phyloP scores from a whole-genome alignment of 202 grass and related monocot species.

The Schoenoplectus triqueter region DNA sequence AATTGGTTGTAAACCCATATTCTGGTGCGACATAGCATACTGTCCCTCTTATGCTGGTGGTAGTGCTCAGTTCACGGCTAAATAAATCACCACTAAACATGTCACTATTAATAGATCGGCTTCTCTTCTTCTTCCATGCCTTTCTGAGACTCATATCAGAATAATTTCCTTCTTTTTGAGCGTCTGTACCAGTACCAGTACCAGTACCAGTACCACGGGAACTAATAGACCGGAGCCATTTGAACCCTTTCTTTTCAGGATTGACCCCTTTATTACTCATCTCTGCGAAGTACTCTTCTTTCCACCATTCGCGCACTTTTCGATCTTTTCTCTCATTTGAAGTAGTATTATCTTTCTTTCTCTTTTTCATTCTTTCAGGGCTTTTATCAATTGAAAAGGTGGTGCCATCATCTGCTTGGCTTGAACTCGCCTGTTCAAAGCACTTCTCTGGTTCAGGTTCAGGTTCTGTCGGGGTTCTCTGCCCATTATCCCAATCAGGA shows the following conservation, averaged over 20 bases:
- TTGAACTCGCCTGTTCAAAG: constrained; percentile 40
- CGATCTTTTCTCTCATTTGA: constrained; percentile 51
- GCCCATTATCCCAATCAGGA: constrained; percentile 52
- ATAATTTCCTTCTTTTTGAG: constrained; percentile 19
- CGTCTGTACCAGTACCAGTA: not conserved
- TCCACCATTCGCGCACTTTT: constrained; percentile 96
- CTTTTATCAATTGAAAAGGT: constrained; percentile 25
- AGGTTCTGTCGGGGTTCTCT: not conserved
- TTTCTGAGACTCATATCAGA: constrained; percentile 51
- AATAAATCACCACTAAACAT: constrained; percentile 59
- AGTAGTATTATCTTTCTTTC: constrained; percentile 35
- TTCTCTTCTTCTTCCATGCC: constrained; percentile 59
- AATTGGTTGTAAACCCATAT: constrained; percentile 41
- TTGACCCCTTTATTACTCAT: constrained; percentile 73
- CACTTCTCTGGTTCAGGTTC: constrained; percentile 19
- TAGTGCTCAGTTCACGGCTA: constrained; percentile 85
- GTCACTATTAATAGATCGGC: constrained; percentile 54
- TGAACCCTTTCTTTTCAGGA: constrained; percentile 46
- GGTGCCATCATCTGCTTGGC: constrained; percentile 21
- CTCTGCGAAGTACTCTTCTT: constrained; percentile 95
- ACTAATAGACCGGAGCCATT: constrained; percentile 73
- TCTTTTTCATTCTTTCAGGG: constrained; percentile 47
- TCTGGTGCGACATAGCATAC: constrained; percentile 95
- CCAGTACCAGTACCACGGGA: constrained; percentile 17
- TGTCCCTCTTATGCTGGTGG: constrained; percentile 95